Conservation (phyloP, 2,329 filamentous ascomycete species). For the Claviceps purpurea region DNA sequence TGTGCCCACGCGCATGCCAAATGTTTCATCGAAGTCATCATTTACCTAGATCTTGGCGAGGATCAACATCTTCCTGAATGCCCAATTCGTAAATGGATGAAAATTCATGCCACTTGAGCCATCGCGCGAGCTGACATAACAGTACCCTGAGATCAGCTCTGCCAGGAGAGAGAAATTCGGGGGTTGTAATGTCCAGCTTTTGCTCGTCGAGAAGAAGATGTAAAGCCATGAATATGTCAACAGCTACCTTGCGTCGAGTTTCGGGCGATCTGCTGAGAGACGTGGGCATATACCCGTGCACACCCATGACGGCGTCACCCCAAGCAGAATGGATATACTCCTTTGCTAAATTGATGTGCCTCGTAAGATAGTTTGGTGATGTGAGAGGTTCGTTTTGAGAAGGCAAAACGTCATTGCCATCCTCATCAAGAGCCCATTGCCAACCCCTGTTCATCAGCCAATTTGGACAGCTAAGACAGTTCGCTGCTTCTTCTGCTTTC, state of each 20-base stretch:
- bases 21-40: conserved; percentile 1
- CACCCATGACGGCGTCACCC: conserved; percentile 41
- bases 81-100: conserved; percentile 36
- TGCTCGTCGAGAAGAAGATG: conserved; percentile 84
- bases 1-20: neutral
- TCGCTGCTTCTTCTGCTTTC: conserved; percentile 31
- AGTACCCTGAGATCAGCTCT: conserved; percentile 51
- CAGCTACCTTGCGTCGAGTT: conserved; percentile 44
- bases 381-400: conserved; percentile 14
- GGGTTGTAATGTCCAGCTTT: conserved; percentile 55
- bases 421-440: conserved; percentile 56
- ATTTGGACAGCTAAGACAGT: conserved; percentile 33
- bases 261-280: conserved; percentile 37
- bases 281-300: conserved; percentile 52
- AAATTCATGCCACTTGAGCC: conserved; percentile 59
- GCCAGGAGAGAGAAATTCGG: conserved; percentile 30
- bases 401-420: conserved; percentile 19
- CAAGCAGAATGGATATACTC: conserved; percentile 49
- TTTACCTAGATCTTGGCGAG: conserved; percentile 26
- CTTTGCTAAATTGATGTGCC: conserved; percentile 44
- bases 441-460: conserved; percentile 54
- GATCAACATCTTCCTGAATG: conserved; percentile 33
- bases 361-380: conserved; percentile 29
- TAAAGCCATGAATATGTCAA: conserved; percentile 59
- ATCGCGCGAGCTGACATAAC: conserved; percentile 66